Percentiles rank a stretch among this genome's conserved stretches.
Evolutionary conservation across 306 rosid species (phyloP).

Genomic region (Acacia confusa): DNA sequence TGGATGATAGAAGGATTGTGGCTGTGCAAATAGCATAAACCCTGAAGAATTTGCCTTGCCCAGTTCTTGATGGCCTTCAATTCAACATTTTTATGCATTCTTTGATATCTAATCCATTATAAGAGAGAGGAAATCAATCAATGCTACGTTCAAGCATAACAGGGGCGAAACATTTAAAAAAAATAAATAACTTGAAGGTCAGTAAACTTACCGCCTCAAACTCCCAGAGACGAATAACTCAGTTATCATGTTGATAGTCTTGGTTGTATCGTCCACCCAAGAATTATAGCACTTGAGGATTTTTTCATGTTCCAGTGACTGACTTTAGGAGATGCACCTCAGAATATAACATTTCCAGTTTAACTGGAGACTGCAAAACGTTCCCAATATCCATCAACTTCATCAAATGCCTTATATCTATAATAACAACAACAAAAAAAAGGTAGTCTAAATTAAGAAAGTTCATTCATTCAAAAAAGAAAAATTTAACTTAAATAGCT

Average conservation of each 20-base stretch:
- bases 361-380: constrained; percentile 67
- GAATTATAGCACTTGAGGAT: constrained; percentile 67
- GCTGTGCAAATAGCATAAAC: constrained; percentile 74
- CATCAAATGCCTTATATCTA: constrained; percentile 88
- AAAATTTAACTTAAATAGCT: neutral
- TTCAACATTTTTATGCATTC: constrained; percentile 68
- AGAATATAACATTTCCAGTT: constrained; percentile 68
- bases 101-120: constrained; percentile 56
- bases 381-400: constrained; percentile 68
- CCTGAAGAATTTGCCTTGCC: constrained; percentile 91
- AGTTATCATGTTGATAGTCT: constrained; percentile 83
- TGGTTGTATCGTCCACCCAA: constrained; percentile 78
- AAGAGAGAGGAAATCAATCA: constrained; percentile 4
- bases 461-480: neutral
- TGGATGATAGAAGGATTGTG: constrained; percentile 84
- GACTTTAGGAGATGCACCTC: constrained; percentile 87
- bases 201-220: constrained; percentile 73
- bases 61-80: constrained; percentile 89
- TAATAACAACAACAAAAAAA: neutral
- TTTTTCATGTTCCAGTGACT: constrained; percentile 73
- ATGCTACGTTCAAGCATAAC: neutral
- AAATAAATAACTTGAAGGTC: neutral
- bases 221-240: constrained; percentile 93
- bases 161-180: neutral
- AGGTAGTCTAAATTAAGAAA: constrained; percentile 8